These are phyloP conservation scores for Kregervanrija pseudodelftensis DNA, from an alignment of 805 yeast species.

Conservation along the genomic window DNA sequence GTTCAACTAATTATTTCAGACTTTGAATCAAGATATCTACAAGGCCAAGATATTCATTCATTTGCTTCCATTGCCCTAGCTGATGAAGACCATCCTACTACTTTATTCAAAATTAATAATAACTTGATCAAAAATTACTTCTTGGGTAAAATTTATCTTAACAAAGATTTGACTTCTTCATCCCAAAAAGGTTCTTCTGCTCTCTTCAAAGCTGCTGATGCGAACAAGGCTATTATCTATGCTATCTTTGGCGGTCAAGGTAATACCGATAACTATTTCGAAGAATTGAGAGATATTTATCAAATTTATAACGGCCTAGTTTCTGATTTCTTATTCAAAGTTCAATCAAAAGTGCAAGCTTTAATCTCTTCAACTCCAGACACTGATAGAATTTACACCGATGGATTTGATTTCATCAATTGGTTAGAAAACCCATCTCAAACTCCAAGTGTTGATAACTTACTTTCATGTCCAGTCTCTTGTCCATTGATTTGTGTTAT, in stretches of 20 bases:
- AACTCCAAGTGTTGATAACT: constrained; percentile 85
- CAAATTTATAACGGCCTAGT: constrained; percentile 69
- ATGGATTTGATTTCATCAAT: constrained; percentile 79
- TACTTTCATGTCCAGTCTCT: constrained; percentile 85
- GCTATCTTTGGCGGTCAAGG: constrained; percentile 99
- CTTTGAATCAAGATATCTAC: constrained; percentile 74
- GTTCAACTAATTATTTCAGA: constrained; percentile 67
- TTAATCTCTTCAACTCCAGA: constrained; percentile 67
- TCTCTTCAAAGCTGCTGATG: constrained; percentile 60
- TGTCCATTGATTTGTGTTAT: constrained; percentile 97
- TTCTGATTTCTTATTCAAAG: constrained; percentile 59
- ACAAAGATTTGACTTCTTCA: constrained; percentile 13
- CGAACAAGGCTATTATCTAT: constrained; percentile 51
- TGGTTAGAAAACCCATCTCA: constrained; percentile 84
- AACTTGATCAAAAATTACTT: constrained; percentile 75
- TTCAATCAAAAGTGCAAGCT: constrained; percentile 60
- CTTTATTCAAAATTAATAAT: constrained; percentile 60
- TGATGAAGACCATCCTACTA: constrained; percentile 54
- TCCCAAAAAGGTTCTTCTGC: constrained; percentile 17
- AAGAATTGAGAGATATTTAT: constrained; percentile 85
- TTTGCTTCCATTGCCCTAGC: constrained; percentile 68
- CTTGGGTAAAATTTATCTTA: constrained; percentile 27
- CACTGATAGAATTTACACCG: constrained; percentile 83
- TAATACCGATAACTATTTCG: constrained; percentile 94
- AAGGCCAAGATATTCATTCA: constrained; percentile 78